Evolutionary conservation across 2,329 filamentous ascomycete genomes (phyloP).

Genomic region (Rosellinia necatrix): DNA sequence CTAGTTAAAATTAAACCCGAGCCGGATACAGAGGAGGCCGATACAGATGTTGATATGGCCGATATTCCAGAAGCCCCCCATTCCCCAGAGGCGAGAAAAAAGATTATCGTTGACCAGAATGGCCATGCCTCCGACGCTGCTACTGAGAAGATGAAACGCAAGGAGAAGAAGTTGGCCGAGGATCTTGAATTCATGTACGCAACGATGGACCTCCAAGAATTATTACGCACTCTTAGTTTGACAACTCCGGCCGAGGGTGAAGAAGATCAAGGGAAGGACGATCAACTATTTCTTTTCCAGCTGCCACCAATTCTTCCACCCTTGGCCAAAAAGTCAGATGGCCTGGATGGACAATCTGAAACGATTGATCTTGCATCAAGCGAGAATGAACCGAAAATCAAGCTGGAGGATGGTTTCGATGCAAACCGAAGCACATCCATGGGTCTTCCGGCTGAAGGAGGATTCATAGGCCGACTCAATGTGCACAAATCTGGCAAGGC

Average conservation of each 20-base stretch:
- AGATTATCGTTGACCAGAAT: slow-evolving; percentile 28
- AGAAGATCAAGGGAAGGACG: slow-evolving; percentile 46
- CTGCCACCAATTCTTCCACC: slow-evolving; percentile 66
- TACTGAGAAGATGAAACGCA: slow-evolving; percentile 39
- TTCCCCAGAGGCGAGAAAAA: slow-evolving; percentile 43
- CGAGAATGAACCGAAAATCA: slow-evolving; percentile 30
- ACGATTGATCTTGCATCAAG: slow-evolving; percentile 34
- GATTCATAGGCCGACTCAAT: slow-evolving; percentile 63
- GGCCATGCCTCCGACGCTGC: slow-evolving; percentile 23
- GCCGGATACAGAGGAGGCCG: slow-evolving; percentile 46
- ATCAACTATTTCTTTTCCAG: slow-evolving; percentile 67
- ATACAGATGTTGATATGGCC: slow-evolving; percentile 47
- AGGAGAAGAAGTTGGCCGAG: slow-evolving; percentile 39
- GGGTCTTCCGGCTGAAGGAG: slow-evolving; percentile 53
- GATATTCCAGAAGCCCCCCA: slow-evolving; percentile 46
- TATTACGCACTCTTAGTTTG: slow-evolving; percentile 41
- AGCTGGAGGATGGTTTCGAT: slow-evolving; percentile 36
- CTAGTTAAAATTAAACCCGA: slow-evolving; percentile 51
- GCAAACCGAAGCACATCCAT: slow-evolving; percentile 40
- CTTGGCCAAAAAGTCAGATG: slow-evolving; percentile 41
- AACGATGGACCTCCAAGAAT: slow-evolving; percentile 37
- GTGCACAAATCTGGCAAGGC: slow-evolving; percentile 66
- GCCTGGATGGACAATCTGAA: slow-evolving; percentile 30
- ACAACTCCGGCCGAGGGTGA: slow-evolving; percentile 33
- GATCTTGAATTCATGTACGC: slow-evolving; percentile 38